Conservation (phyloP, 441 rosid genomes). For the Populus hybrid region DNA sequence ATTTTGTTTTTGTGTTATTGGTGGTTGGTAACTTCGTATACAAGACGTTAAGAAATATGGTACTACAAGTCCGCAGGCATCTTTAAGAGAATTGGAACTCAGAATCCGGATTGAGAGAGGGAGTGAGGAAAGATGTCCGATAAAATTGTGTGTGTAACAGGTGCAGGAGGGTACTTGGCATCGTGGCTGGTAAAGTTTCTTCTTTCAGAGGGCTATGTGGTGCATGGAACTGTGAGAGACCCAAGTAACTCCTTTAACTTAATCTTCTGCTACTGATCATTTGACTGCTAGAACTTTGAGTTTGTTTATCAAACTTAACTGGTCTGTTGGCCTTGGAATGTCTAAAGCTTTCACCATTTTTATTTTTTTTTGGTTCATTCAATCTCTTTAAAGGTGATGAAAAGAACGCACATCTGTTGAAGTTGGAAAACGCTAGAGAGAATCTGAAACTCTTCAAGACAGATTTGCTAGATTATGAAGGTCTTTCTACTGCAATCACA, state of each 20-base stretch:
- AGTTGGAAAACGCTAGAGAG: conserved; percentile 61
- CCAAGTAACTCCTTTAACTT: conserved; percentile 40
- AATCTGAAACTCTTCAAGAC: conserved; percentile 59
- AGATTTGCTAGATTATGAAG: conserved; percentile 58
- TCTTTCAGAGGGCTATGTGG: conserved; percentile 55
- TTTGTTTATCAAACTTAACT: background rate
- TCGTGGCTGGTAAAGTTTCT: conserved; percentile 78
- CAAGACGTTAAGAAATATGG: background rate
- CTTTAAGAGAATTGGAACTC: background rate
- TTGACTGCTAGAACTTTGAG: background rate
- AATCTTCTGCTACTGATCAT: background rate
- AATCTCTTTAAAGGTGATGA: conserved; percentile 42
- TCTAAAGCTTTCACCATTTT: too few species aligned
- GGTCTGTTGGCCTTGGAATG: background rate
- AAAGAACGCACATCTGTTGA: conserved; percentile 62
- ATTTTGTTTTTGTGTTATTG: too few species aligned
- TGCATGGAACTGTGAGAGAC: conserved; percentile 68
- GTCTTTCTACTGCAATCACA: conserved; percentile 47
- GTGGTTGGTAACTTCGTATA: too few species aligned
- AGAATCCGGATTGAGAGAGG: background rate
- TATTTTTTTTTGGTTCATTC: background rate
- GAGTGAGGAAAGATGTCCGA: background rate
- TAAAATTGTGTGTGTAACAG: conserved; percentile 70
- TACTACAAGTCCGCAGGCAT: background rate
- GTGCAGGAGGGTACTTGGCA: conserved; percentile 82